Base-by-base conservation (phyloP, 768 basidiomycete genomes). In the Omphalotus guepiniiformis region DNA sequence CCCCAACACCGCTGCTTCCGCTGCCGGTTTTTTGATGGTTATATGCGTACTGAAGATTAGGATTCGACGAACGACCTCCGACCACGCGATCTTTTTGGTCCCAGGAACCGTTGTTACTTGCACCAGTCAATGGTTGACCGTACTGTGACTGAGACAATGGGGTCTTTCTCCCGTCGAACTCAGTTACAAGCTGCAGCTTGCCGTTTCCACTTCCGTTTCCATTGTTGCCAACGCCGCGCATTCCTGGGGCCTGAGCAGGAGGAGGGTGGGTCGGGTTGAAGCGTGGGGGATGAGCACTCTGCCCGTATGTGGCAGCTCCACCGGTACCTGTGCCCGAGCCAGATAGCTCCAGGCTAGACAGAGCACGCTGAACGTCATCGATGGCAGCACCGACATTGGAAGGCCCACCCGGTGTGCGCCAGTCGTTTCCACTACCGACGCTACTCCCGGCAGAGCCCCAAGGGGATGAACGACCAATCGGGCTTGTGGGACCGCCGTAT, bases 341-440 rank as follows among this genome's bases (percentile, higher is more conserved):
- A 58, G 62, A 64, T 25, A 91, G 66, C 55, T 90, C 88, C 46
- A 92, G 70, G 27, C 76, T 66, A 13, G 84, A 82, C 21, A 91
- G 68, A 15, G 85, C 89, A 34, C 82, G 79, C 54, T 85, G 78
- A 13, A 91, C 82, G 46, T 92, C 88, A 53, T 91, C 89, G 48
- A 90, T 77, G 50, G 53, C 63, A 37, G 54, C 54, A 27, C 47
- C 56, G 23, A 53, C 56, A 36, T 53, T 43, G 36, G 54, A 59
- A 4, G 65, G 59, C 36, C 61, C 70, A 35, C 67, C 61, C 4
- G 69, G 63, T 18, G 68, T 53, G 41, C 78, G 77, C 85, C 86
- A 87, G 47, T 85, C 85, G 49, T 72, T 73, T 25, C 65, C 73
- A 27, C 44, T 46, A 16, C 44, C 44, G 13, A 36, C 35, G 23